phyloP scores from a whole-genome alignment of 305 asterid genomes.

The Fraxinus xanthoxyloides region DNA sequence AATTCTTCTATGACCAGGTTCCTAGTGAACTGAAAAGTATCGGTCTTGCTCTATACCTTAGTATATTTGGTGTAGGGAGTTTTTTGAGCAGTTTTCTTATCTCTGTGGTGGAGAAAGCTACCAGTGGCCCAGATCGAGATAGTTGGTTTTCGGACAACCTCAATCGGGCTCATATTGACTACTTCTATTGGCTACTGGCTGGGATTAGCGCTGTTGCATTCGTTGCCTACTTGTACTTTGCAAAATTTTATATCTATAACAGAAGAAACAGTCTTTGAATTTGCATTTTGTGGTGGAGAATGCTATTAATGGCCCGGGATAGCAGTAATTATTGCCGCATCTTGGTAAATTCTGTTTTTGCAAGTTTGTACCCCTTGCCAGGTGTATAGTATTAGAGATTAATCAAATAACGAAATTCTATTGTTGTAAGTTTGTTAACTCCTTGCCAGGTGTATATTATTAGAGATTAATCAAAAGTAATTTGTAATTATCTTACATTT shows the following conservation, averaged over 20 bases:
- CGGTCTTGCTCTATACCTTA: constrained; percentile 27
- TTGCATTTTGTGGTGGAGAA: not conserved
- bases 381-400: no score
- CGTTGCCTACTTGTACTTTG: constrained; percentile 4
- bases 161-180: constrained; percentile 32
- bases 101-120: constrained; percentile 22
- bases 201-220: constrained; percentile 19
- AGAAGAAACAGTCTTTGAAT: not conserved
- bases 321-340: not conserved
- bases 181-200: constrained; percentile 31
- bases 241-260: constrained; percentile 9
- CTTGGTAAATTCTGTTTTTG: not conserved
- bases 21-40: constrained; percentile 33
- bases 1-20: constrained; percentile 36
- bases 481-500: not conserved
- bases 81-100: constrained; percentile 34
- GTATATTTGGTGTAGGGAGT: constrained; percentile 34
- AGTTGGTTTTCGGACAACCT: constrained; percentile 32
- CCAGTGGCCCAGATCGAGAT: constrained; percentile 16
- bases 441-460: not conserved
- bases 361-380: no score
- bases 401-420: no score
- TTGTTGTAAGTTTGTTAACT: not conserved
- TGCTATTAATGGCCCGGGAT: constrained; percentile 25
- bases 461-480: not conserved